phyloP scores from a whole-genome alignment of 371 early-diverging fungal genomes.

The Rhizomucor pusillus region DNA sequence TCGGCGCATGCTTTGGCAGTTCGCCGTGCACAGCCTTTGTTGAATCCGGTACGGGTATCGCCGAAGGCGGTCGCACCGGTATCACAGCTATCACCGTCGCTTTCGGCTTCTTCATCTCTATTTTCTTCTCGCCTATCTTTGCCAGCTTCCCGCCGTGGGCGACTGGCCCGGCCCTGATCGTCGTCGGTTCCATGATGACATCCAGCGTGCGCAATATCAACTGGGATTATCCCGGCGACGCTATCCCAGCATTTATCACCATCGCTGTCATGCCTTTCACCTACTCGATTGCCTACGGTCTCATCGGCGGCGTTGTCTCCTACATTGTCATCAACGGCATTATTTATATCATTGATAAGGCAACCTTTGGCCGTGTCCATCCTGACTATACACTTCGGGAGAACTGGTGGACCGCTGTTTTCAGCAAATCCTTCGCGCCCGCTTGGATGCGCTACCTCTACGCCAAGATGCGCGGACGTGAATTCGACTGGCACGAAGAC shows the following conservation, averaged over 20 bases:
- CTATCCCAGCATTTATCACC: constrained; percentile 75
- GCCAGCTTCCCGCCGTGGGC: constrained; percentile 85
- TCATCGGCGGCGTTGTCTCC: constrained; percentile 62
- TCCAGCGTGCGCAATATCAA: constrained; percentile 67
- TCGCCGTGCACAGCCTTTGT: constrained; percentile 78
- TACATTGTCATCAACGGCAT: constrained; percentile 60
- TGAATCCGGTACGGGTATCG: constrained; percentile 79
- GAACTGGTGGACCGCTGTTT: constrained; percentile 44
- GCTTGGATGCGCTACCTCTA: constrained; percentile 35
- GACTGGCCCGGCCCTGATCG: constrained; percentile 75
- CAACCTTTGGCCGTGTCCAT: constrained; percentile 47
- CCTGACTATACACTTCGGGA: constrained; percentile 49
- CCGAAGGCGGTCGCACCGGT: constrained; percentile 80
- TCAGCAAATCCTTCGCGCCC: constrained; percentile 33
- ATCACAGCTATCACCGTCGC: constrained; percentile 66
- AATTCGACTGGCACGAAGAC: constrained; percentile 32
- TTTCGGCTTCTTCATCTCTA: constrained; percentile 69
- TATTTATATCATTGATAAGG: constrained; percentile 44
- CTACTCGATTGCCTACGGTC: constrained; percentile 71
- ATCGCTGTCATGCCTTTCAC: constrained; percentile 76
- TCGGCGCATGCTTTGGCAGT: constrained; percentile 71
- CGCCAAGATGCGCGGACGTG: constrained; percentile 26
- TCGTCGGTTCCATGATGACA: constrained; percentile 82
- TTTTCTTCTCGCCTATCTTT: constrained; percentile 83
- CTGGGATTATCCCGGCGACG: constrained; percentile 76